Base-by-base conservation (phyloP, 345 rosid genomes). In the Citrus australasica region DNA sequence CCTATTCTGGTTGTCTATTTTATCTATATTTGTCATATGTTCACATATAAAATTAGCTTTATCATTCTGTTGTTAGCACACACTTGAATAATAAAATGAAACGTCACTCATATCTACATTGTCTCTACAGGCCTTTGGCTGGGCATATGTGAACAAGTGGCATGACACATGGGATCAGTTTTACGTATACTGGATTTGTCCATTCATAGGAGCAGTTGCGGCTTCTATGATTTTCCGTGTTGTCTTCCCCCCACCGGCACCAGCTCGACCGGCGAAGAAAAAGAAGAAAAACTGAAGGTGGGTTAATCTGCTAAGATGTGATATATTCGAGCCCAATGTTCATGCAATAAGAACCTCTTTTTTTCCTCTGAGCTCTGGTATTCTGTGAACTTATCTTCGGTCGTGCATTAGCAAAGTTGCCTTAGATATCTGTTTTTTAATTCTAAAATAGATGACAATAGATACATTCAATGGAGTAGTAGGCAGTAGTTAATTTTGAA, bases 81-180 rank as follows among this genome's bases (percentile, higher is more conserved):
- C 51, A 11, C 51, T 11, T 46, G 1, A 46, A 46, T 46, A 46
- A 46, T 13, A 16, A 46, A 46, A 46, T 46, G 51, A 46, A 46
- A 46, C 1, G 17, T 1, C 3, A 3, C 58, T 53, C 17, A 53
- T 19, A 19, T 53, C 5, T 24, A 2, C 38, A 28, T 64, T 8
- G 7, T 63, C 51, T 63, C 24, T 75, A 65, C 89, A 96, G 98
- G 99, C 99, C 21, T 96, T 89, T 72, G 99, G 98, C 10, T 96
- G 99, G 99, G 98, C 95, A 24, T 96, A 90, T 67, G 59, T 92
- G 55, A 81, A 92, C 91, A 93, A 87, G 27, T 69, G 93, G 85
- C 99, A 96, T 81, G 82, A 86, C 83, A 90, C 95, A 69, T 94
- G 97, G 98, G 95, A 94, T 77, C 99, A 96, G 71, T 80, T 92